These are phyloP conservation scores for Paracoccidioides lutzii DNA, from an alignment of 2,329 filamentous ascomycete species.

Conservation along the genomic window DNA sequence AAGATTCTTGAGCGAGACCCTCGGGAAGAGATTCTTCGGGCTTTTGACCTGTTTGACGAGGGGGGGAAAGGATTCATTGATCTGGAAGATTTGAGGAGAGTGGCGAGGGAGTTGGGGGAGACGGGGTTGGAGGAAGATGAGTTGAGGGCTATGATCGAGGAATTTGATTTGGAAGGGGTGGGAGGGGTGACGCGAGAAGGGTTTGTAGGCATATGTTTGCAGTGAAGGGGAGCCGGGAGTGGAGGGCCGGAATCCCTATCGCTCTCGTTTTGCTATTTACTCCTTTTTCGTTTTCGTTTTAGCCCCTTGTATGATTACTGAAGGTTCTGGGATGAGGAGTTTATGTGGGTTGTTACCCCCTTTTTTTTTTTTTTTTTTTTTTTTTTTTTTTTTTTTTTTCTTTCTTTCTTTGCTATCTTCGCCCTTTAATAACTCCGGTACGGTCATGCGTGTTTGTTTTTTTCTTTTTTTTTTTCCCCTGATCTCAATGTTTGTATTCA, in stretches of 20 bases:
- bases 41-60: constrained; percentile 86
- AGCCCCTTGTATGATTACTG: not conserved
- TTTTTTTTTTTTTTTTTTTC: not conserved
- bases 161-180: constrained; percentile 90
- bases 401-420: too few relatives aligned
- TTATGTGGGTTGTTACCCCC: not conserved
- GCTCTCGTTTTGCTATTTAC: not conserved
- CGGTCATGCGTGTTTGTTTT: not conserved
- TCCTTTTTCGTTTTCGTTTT: not conserved
- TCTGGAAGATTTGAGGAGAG: constrained; percentile 71
- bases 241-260: not conserved
- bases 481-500: too few relatives aligned
- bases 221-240: constrained; percentile 23
- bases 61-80: constrained; percentile 86
- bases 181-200: constrained; percentile 56
- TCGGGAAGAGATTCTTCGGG: constrained; percentile 76
- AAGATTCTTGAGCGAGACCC: constrained; percentile 75
- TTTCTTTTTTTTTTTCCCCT: not conserved
- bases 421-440: too few relatives aligned
- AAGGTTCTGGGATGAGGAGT: not conserved
- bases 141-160: constrained; percentile 89
- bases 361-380: not conserved
- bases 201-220: constrained; percentile 54
- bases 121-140: constrained; percentile 80
- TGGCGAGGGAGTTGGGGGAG: constrained; percentile 84